Evolutionary conservation across 2,329 filamentous ascomycete species (phyloP), one percentile per base, ranked within the genome.

Genomic region (Ophidiomyces ophidiicola): DNA sequence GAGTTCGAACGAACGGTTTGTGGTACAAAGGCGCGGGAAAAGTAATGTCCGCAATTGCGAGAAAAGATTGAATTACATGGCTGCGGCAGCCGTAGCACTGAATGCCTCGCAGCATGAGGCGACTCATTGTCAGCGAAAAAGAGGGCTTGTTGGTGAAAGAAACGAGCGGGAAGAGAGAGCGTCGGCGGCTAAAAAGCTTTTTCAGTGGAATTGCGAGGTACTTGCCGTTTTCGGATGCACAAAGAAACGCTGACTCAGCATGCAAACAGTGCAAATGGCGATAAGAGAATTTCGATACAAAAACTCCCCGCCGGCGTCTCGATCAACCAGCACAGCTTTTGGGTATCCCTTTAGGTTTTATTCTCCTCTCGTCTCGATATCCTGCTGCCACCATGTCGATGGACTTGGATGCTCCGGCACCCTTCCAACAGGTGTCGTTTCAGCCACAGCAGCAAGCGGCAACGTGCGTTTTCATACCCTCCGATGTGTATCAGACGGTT

Each of bases 351-450:
- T 4, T n/a, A 28, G 3, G 3, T 10, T 28, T 10, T 28, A 3
- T 8, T n/a, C n/a, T n/a, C n/a, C n/a, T n/a, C n/a, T n/a, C n/a
- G n/a, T n/a, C n/a, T n/a, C n/a, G n/a, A n/a, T n/a, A n/a, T n/a
- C n/a, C n/a, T n/a, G 10, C 51, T 21, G n/a, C 46, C 51, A 63
- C 48, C 14, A 72, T 71, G 68, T 68, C 67, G 56, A 76, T 76
- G 72, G 72, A 76, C 53, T 46, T 75, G 45, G 72, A 76, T 58
- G 63, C 61, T 18, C 69, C 70, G 34, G 65, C 75, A 36, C 65
- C 70, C 46, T 64, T 73, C 21, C 39, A 48, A 23, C 37, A 35
- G 53, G 54, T 57, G 42, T 55, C 56, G 26, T 53, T 58, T 45
- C 47, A 60, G 34, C 53, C 60, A 39, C 57, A 60, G 44, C 54